phyloP scores from a whole-genome alignment of 2,329 filamentous ascomycete species.

The Stagonosporopsis rhizophila region DNA sequence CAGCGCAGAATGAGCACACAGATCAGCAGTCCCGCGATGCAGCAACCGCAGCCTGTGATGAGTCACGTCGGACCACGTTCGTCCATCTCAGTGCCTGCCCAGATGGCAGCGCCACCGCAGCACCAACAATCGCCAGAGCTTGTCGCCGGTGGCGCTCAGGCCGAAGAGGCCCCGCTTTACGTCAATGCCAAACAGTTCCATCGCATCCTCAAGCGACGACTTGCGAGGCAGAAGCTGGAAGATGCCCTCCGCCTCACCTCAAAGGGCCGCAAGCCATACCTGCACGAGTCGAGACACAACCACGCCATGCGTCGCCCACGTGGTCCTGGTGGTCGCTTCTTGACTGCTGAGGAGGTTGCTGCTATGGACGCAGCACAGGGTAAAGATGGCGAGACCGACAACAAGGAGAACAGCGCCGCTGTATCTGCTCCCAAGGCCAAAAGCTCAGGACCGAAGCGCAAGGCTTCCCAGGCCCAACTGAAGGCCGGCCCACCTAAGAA shows the following conservation, averaged over 20 bases:
- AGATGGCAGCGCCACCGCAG: conserved; percentile 67
- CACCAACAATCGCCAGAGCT: conserved; percentile 82
- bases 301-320: conserved; percentile 96
- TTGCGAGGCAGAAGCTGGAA: conserved; percentile 91
- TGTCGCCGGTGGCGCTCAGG: conserved; percentile 65
- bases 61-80: conserved; percentile 67
- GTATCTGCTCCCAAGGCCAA: conserved; percentile 30
- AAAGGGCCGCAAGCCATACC: conserved; percentile 94
- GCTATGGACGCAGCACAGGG: conserved; percentile 70
- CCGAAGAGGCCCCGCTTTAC: conserved; percentile 93
- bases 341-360: conserved; percentile 95
- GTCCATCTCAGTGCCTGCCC: conserved; percentile 56
- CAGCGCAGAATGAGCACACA: conserved; percentile 52
- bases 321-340: conserved; percentile 91
- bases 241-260: conserved; percentile 90
- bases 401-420: conserved; percentile 50
- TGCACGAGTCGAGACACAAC: conserved; percentile 97
- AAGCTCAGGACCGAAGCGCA: conserved; percentile 40
- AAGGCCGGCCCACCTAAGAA: conserved; percentile 56
- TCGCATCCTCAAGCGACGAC: conserved; percentile 90
- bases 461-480: conserved; percentile 40
- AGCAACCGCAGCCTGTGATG: conserved; percentile 77
- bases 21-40: conserved; percentile 58
- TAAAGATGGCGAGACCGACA: conserved; percentile 41
- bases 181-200: conserved; percentile 99